Percentiles rank a stretch among this genome's conserved stretches.
Conservation (phyloP, 768 basidiomycete genomes). For the Naganishia onofrii region DNA sequence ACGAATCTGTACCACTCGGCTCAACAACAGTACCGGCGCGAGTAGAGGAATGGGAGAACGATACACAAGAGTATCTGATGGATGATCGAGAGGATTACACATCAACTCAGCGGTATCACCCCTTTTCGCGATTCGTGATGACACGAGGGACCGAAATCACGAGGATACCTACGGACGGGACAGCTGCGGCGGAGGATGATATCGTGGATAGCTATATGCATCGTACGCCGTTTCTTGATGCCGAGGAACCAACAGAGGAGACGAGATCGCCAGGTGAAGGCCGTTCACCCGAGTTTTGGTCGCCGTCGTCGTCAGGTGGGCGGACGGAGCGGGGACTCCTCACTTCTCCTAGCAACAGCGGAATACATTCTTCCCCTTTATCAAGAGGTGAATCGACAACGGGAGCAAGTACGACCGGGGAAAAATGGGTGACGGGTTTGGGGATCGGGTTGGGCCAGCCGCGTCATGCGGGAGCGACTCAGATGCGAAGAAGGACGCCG, state of each 20-base stretch:
- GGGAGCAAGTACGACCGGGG: neutral
- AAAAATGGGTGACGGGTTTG: neutral
- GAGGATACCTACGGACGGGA: neutral
- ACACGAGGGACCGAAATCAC: neutral
- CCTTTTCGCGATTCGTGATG: neutral
- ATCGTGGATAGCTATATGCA: constrained; percentile 19
- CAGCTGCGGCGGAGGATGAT: constrained; percentile 6
- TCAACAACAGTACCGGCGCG: no score
- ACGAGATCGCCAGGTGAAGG: no score
- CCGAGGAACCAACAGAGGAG: neutral
- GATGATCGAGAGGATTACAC: neutral
- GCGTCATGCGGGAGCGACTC: neutral
- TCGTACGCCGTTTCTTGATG: neutral
- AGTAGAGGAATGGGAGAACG: constrained; percentile 1
- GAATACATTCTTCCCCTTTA: neutral
- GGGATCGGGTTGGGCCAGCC: constrained; percentile 18
- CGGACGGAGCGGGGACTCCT: no score
- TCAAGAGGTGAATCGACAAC: neutral
- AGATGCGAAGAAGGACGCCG: constrained; percentile 16
- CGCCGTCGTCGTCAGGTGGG: no score
- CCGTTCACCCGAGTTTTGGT: no score
- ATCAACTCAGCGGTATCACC: neutral
- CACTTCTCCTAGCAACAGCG: no score
- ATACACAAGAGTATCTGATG: constrained; percentile 2
- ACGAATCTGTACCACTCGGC: constrained; percentile 3